Conservation (phyloP, 2,329 filamentous ascomycete genomes). For the Harringtonia lauricola region DNA sequence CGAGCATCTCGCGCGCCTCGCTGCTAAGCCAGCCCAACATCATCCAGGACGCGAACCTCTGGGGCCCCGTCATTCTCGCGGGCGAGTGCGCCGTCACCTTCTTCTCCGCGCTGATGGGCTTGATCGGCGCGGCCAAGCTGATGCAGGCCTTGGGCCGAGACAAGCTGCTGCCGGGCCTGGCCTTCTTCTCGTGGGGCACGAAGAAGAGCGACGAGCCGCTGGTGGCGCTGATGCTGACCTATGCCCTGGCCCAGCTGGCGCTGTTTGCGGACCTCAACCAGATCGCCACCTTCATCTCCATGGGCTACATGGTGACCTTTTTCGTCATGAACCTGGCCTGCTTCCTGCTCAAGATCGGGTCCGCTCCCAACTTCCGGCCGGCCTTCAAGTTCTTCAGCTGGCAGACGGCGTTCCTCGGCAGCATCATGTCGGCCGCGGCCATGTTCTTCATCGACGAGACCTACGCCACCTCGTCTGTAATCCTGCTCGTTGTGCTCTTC, state of each 20-base stretch:
- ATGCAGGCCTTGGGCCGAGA: constrained; percentile 76
- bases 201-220: constrained; percentile 63
- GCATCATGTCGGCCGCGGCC: constrained; percentile 62
- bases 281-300: constrained; percentile 81
- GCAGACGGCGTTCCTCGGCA: constrained; percentile 67
- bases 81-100: constrained; percentile 75
- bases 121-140: constrained; percentile 76
- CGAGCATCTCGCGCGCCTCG: constrained; percentile 62
- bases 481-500: constrained; percentile 65
- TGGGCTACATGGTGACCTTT: constrained; percentile 83
- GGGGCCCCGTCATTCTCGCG: constrained; percentile 59
- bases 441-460: constrained; percentile 88
- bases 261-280: constrained; percentile 78
- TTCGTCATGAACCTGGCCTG: constrained; percentile 81
- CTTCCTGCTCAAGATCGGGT: constrained; percentile 76
- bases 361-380: constrained; percentile 79
- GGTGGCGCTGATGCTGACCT: constrained; percentile 66
- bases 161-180: constrained; percentile 64
- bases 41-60: constrained; percentile 73
- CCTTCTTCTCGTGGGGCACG: constrained; percentile 63
- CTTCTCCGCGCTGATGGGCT: constrained; percentile 79
- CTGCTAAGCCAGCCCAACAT: constrained; percentile 68
- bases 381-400: constrained; percentile 85
- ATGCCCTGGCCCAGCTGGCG: constrained; percentile 63
- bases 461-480: constrained; percentile 66